A percentile compares a stretch with the other conserved stretches of the same genome.
Conservation (phyloP, 805 yeast genomes). For the Suhomyces kilbournensis region DNA sequence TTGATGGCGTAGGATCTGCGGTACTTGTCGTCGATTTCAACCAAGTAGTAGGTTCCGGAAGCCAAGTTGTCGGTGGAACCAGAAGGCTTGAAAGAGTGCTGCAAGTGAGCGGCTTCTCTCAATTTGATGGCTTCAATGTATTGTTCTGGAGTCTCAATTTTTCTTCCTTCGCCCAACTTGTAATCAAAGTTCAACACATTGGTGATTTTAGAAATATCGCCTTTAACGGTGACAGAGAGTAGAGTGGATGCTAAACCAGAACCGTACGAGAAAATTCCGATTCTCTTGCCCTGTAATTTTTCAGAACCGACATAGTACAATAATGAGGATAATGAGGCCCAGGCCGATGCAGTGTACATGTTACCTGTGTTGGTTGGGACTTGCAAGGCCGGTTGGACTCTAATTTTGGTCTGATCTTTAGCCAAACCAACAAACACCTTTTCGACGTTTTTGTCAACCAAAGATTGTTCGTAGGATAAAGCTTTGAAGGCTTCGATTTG, state of each 20-base stretch:
- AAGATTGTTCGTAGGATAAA: slow-evolving; percentile 70
- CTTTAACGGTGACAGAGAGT: slow-evolving; percentile 74
- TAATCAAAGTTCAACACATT: slow-evolving; percentile 63
- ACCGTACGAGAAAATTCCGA: slow-evolving; percentile 95
- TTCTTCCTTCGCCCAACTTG: slow-evolving; percentile 64
- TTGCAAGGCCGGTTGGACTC: slow-evolving; percentile 75
- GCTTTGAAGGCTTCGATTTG: slow-evolving; percentile 51
- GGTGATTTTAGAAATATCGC: slow-evolving; percentile 71
- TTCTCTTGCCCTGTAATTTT: slow-evolving; percentile 73
- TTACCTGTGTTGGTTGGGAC: slow-evolving; percentile 97
- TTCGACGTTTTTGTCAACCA: slow-evolving; percentile 77
- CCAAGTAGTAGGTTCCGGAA: slow-evolving; percentile 79
- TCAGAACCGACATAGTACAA: slow-evolving; percentile 73
- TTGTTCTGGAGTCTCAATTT: slow-evolving; percentile 65
- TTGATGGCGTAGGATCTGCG: slow-evolving; percentile 78
- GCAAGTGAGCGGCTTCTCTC: slow-evolving; percentile 87
- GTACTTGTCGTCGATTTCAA: slow-evolving; percentile 80
- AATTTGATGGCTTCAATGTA: slow-evolving; percentile 77
- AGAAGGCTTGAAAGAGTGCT: slow-evolving; percentile 73
- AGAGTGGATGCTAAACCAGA: slow-evolving; percentile 95
- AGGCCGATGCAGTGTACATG: slow-evolving; percentile 94
- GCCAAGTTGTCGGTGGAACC: slow-evolving; percentile 74
- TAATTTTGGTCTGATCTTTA: slow-evolving; percentile 61
- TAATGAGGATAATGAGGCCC: slow-evolving; percentile 81
- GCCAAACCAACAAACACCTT: slow-evolving; percentile 79